A percentile compares a stretch with the other conserved stretches of the same genome.
These are phyloP conservation scores for Serendipita vermifera DNA, from an alignment of 768 basidiomycete genomes.

Conservation along the genomic window DNA sequence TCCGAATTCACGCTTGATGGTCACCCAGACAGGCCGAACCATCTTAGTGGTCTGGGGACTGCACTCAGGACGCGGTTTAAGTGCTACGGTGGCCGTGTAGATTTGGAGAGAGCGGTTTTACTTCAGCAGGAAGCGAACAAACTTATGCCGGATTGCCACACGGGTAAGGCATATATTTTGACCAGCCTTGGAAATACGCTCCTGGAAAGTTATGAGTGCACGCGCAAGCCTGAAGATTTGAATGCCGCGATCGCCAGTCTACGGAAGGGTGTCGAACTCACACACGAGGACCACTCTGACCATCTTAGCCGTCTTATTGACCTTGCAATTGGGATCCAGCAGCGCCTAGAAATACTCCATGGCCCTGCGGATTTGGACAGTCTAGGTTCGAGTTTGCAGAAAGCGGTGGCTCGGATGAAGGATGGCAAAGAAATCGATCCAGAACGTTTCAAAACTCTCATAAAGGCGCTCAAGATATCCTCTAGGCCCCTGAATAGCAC, in stretches of 20 bases:
- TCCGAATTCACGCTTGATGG: conserved; percentile 11
- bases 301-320: not conserved
- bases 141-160: conserved; percentile 13
- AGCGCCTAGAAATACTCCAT: not conserved
- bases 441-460: not conserved
- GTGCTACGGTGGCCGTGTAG: conserved; percentile 6
- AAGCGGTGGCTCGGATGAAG: not conserved
- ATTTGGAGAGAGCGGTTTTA: not conserved
- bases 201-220: conserved; percentile 12
- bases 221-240: conserved; percentile 12
- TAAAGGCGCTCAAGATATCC: not conserved
- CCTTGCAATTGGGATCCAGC: not conserved
- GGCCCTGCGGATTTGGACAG: not conserved
- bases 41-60: conserved; percentile 10
- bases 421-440: not conserved
- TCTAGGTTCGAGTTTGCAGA: not conserved
- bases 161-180: conserved; percentile 5
- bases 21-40: conserved; percentile 13
- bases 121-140: not conserved
- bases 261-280: conserved; percentile 12
- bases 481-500: not conserved
- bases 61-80: conserved; percentile 10
- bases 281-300: conserved; percentile 9
- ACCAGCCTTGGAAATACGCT: conserved; percentile 12
- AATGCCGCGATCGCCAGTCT: conserved; percentile 9